Evolutionary conservation across 2,329 filamentous ascomycete genomes (phyloP).

Genomic region (Ascochyta koolunga): DNA sequence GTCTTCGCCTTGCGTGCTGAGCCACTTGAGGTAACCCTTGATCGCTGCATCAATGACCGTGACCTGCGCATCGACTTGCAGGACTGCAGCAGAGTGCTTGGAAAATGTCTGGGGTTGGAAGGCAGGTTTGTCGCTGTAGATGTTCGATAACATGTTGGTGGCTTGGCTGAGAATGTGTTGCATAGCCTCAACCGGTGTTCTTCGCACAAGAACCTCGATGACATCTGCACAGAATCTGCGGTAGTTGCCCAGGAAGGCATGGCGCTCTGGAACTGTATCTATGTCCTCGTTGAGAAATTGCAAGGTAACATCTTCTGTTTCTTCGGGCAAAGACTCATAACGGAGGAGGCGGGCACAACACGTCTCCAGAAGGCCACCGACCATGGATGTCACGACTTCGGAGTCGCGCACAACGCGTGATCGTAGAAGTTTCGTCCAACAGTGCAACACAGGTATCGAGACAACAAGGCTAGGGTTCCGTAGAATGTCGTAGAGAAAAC

Average conservation of each 20-base stretch:
- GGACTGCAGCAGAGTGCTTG: conserved; percentile 72
- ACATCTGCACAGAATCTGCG: conserved; percentile 86
- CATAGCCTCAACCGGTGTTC: conserved; percentile 83
- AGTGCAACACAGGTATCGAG: conserved; percentile 89
- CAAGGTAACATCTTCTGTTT: conserved; percentile 78
- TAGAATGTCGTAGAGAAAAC: conserved; percentile 78
- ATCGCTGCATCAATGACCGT: conserved; percentile 87
- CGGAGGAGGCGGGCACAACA: conserved; percentile 84
- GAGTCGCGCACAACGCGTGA: conserved; percentile 72
- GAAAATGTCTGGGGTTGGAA: conserved; percentile 63
- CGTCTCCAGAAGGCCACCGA: conserved; percentile 78
- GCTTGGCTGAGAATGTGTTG: conserved; percentile 83
- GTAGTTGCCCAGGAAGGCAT: conserved; percentile 96
- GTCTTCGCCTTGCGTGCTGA: conserved; percentile 58
- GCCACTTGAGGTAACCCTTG: conserved; percentile 88
- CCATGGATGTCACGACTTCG: conserved; percentile 64
- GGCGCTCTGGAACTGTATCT: conserved; percentile 89
- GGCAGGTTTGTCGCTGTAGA: conserved; percentile 73
- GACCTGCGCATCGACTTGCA: conserved; percentile 87
- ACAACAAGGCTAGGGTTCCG: conserved; percentile 88
- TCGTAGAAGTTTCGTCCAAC: conserved; percentile 83
- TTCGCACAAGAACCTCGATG: conserved; percentile 83
- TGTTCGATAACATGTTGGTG: conserved; percentile 72
- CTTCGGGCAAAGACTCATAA: conserved; percentile 85
- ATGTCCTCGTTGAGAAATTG: conserved; percentile 91